Evolutionary conservation across 1,284 basidiomycete genomes (phyloP), one percentile per base, ranked within the genome.

Genomic region (Tilletiaria anomala): DNA sequence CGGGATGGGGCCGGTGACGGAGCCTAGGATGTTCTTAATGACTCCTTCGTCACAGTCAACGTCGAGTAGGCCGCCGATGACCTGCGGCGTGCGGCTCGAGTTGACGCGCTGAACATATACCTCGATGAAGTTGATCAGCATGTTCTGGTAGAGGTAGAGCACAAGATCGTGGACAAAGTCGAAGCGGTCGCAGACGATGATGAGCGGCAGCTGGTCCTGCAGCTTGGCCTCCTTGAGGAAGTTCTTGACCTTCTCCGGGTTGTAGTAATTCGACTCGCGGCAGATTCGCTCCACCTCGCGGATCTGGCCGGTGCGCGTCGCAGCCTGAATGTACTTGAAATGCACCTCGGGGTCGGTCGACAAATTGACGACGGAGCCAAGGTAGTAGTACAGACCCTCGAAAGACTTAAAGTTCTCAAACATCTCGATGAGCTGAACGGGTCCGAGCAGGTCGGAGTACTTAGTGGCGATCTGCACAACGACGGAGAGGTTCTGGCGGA

Each of bases 311-410:
- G 93, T 99, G 33, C 93, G 81, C 2, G 89, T 94, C 8, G 93
- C 93, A 23, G 93, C 93, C 68, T 97, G 93, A 62, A 99, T 96
- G 72, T 97, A 97, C 75, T 99, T 97, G 79, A 96, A 97, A 74
- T 96, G 85, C 3, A 99, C 93, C 69, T 99, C 93, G 14, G 86
- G 76, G 69, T 99, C 93, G 67, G 86, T 78, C 67, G 82, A 86
- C 51, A 97, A 76, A 72, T 97, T 99, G 68, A 99, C 93, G 53
- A 99, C 78, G 5, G 91, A 94, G 35, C 93, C 87, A 46, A 91
- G 78, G 69, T 88, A 89, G 72, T 97, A 97, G 74, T 97, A 99
- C 15, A 99, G 77, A 67, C 88, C 85, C 70, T 97, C 93, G 56
- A 89, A 96, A 48, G 79, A 89, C 76, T 96, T 97, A 78, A 88